Percentiles rank a stretch among this genome's conserved stretches.
Conservation (phyloP, 331 rosid species). For the Acacia pycnantha region DNA sequence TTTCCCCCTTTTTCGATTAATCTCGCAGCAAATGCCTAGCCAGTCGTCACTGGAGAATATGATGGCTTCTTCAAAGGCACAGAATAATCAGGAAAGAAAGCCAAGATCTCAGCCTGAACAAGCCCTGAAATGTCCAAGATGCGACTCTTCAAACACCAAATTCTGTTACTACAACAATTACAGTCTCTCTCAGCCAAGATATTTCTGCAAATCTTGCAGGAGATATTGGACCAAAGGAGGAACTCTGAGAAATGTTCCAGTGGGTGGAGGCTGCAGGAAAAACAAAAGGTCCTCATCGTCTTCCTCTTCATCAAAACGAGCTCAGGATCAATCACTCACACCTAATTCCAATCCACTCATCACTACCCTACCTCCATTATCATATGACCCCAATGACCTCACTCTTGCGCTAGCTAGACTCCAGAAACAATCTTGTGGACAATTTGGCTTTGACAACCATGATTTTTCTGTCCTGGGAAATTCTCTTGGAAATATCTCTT, state of each 20-base stretch:
- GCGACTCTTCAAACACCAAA: slow-evolving; percentile 91
- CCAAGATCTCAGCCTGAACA: slow-evolving; percentile 91
- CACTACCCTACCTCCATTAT: slow-evolving; percentile 32
- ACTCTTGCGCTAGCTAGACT: slow-evolving; percentile 83
- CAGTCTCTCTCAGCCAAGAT: slow-evolving; percentile 93
- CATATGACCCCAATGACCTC: slow-evolving; percentile 72
- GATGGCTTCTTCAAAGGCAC: slow-evolving; percentile 63
- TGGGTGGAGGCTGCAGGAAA: slow-evolving; percentile 98
- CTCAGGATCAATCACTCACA: slow-evolving; percentile 61
- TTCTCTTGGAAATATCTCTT: slow-evolving; percentile 37
- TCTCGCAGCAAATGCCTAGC: slow-evolving; percentile 67
- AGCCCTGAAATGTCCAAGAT: slow-evolving; percentile 87
- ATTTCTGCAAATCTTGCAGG: slow-evolving; percentile 94
- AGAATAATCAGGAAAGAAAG: slow-evolving; percentile 53
- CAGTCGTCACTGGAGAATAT: slow-evolving; percentile 81
- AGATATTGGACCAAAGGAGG: slow-evolving; percentile 99
- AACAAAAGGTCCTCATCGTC: slow-evolving; percentile 79
- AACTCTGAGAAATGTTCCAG: slow-evolving; percentile 93
- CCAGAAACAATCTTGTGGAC: slow-evolving; percentile 63
- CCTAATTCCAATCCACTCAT: slow-evolving; percentile 48
- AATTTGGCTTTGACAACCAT: slow-evolving; percentile 58
- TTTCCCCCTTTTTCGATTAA: not conserved
- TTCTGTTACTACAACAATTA: slow-evolving; percentile 99
- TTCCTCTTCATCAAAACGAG: slow-evolving; percentile 37
- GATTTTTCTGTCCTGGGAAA: slow-evolving; percentile 51